Conservation (phyloP, 768 basidiomycete genomes). For the Hygrocybe coccinea region DNA sequence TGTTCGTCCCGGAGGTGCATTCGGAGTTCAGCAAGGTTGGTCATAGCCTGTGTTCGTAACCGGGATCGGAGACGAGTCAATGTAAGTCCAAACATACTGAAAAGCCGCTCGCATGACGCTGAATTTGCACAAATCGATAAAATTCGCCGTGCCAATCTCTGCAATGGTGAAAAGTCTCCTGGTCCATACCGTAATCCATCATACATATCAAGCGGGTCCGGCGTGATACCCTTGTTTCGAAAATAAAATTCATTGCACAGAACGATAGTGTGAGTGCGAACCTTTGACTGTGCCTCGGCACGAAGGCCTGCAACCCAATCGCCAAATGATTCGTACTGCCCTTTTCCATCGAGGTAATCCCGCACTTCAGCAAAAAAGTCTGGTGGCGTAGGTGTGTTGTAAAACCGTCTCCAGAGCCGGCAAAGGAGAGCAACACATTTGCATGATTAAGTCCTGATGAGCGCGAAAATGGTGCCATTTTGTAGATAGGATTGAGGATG, state of each 20-base stretch:
- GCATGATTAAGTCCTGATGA: conserved; percentile 11
- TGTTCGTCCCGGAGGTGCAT: conserved; percentile 28
- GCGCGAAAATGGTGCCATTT: conserved; percentile 12
- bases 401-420: conserved; percentile 16
- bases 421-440: conserved; percentile 10
- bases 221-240: background rate
- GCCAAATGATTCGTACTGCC: background rate
- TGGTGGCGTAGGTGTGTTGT: background rate
- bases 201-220: conserved; percentile 10
- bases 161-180: conserved; percentile 11
- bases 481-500: conserved; percentile 25
- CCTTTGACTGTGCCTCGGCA: background rate
- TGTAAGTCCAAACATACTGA: conserved; percentile 17
- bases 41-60: conserved; percentile 14
- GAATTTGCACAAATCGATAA: conserved; percentile 28
- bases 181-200: background rate
- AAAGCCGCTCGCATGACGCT: conserved; percentile 18
- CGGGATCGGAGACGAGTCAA: conserved; percentile 12
- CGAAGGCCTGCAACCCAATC: background rate
- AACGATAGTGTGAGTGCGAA: background rate
- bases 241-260: conserved; percentile 6
- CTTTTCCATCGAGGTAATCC: background rate
- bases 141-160: conserved; percentile 17
- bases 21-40: conserved; percentile 24
- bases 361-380: background rate